Evolutionary conservation across 306 rosid species (phyloP).

Genomic region (Canavalia ensiformis): DNA sequence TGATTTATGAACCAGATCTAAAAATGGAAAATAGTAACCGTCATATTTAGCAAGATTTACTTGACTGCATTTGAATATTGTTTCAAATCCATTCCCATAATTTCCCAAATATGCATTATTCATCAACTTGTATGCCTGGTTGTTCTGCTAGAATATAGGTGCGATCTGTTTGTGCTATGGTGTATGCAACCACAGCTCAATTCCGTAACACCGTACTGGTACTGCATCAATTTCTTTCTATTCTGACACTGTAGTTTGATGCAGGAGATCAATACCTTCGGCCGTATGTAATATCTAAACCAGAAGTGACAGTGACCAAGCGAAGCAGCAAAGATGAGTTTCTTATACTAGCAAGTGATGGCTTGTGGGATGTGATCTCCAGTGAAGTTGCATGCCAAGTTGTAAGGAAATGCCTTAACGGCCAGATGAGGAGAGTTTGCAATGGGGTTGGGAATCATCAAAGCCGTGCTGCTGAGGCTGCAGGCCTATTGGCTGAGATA

Average conservation of each 20-base stretch:
- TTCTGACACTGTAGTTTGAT: background rate
- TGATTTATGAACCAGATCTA: background rate
- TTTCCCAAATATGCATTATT: slow-evolving; percentile 3
- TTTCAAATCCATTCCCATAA: background rate
- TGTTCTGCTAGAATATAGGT: background rate
- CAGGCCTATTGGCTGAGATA: slow-evolving; percentile 67
- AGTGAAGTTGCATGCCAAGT: slow-evolving; percentile 72
- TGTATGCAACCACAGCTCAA: background rate
- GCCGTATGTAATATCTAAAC: slow-evolving; percentile 84
- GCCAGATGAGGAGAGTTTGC: slow-evolving; percentile 50
- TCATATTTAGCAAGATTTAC: background rate
- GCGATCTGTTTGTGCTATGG: background rate
- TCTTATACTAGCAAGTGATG: slow-evolving; percentile 87
- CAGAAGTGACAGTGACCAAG: slow-evolving; percentile 84
- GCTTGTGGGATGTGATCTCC: slow-evolving; percentile 86
- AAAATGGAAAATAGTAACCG: background rate
- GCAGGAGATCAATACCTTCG: slow-evolving; percentile 84
- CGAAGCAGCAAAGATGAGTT: slow-evolving; percentile 77
- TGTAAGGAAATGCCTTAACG: slow-evolving; percentile 70
- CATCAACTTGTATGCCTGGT: background rate
- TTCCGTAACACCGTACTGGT: background rate
- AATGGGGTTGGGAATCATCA: slow-evolving; percentile 30
- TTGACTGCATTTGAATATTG: background rate
- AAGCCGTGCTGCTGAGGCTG: slow-evolving; percentile 69
- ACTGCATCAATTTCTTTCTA: background rate